Conservation (phyloP, 1,139 yeast species). For the Nakaseomyces uthaithaninus region DNA sequence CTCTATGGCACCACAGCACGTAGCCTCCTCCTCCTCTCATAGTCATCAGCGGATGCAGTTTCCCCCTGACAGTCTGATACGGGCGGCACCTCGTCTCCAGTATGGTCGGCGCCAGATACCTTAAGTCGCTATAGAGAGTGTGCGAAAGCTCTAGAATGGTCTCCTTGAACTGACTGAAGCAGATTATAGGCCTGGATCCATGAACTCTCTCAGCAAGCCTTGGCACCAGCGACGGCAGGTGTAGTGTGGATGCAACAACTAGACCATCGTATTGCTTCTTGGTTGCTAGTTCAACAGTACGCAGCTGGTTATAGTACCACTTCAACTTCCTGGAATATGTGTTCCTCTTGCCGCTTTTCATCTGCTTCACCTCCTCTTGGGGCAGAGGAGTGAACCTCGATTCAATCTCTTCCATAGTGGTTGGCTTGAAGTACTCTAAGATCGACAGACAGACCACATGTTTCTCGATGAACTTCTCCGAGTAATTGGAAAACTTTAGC, state of each 20-base stretch:
- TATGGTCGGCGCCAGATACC: constrained; percentile 76
- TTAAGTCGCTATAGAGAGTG: constrained; percentile 51
- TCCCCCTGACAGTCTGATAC: constrained; percentile 88
- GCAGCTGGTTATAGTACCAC: constrained; percentile 39
- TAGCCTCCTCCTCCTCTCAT: constrained; percentile 91
- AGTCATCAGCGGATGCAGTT: constrained; percentile 93
- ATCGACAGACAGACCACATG: constrained; percentile 67
- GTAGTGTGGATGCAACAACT: constrained; percentile 63
- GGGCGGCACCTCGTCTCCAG: constrained; percentile 76
- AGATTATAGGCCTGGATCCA: constrained; percentile 80
- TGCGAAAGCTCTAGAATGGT: constrained; percentile 66
- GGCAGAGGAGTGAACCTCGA: constrained; percentile 39
- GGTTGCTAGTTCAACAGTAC: constrained; percentile 44
- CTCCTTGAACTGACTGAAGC: constrained; percentile 79
- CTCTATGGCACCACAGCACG: constrained; percentile 70
- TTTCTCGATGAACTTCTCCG: constrained; percentile 43
- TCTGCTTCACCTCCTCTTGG: constrained; percentile 44
- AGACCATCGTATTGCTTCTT: constrained; percentile 67
- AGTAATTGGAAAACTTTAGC: constrained; percentile 55
- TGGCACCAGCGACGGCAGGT: constrained; percentile 58
- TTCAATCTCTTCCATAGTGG: constrained; percentile 41
- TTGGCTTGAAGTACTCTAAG: constrained; percentile 76
- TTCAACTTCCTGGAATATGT: constrained; percentile 59
- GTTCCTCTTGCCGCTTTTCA: constrained; percentile 53
- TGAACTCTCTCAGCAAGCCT: constrained; percentile 57